A percentile compares a stretch with the other conserved stretches of the same genome.
Conservation (phyloP, 495 filamentous ascomycete genomes). For the Penicillium manginii region DNA sequence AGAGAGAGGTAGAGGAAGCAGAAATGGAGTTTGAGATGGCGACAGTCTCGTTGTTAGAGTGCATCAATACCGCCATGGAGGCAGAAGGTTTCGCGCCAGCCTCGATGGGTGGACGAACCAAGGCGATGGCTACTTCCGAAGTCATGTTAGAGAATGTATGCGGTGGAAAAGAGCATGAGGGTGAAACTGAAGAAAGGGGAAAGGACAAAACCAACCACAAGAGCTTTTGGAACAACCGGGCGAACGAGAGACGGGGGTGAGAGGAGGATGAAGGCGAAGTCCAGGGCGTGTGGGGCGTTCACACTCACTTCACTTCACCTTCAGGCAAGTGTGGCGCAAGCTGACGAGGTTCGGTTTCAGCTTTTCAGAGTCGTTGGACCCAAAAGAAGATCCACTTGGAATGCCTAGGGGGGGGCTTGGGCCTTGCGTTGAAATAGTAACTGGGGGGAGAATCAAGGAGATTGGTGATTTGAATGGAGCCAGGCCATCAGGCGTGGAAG, state of each 20-base stretch:
- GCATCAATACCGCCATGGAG: conserved; percentile 55
- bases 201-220: conserved; percentile 25
- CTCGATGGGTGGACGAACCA: conserved; percentile 48
- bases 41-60: conserved; percentile 49
- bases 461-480: conserved; percentile 22
- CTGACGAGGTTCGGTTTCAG: conserved; percentile 50
- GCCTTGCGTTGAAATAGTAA: conserved; percentile 24
- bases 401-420: conserved; percentile 21
- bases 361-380: conserved; percentile 39
- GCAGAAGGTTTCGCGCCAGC: conserved; percentile 39
- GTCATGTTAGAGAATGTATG: conserved; percentile 69
- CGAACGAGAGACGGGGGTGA: conserved; percentile 13
- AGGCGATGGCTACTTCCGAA: conserved; percentile 66
- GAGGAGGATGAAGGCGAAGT: conserved; percentile 25
- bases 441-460: conserved; percentile 12
- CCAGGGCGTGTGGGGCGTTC: conserved; percentile 46
- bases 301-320: conserved; percentile 2
- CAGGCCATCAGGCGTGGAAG: conserved; percentile 14
- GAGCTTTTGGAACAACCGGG: conserved; percentile 14
- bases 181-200: not conserved
- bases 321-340: conserved; percentile 55
- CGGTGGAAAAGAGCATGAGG: conserved; percentile 42
- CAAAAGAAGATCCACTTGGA: conserved; percentile 26
- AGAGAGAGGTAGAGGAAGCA: conserved; percentile 31
- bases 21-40: conserved; percentile 44